A percentile compares a stretch with the other conserved stretches of the same genome.
Evolutionary conservation across 306 rosid species (phyloP).

Genomic region (Cyamopsis tetragonoloba): DNA sequence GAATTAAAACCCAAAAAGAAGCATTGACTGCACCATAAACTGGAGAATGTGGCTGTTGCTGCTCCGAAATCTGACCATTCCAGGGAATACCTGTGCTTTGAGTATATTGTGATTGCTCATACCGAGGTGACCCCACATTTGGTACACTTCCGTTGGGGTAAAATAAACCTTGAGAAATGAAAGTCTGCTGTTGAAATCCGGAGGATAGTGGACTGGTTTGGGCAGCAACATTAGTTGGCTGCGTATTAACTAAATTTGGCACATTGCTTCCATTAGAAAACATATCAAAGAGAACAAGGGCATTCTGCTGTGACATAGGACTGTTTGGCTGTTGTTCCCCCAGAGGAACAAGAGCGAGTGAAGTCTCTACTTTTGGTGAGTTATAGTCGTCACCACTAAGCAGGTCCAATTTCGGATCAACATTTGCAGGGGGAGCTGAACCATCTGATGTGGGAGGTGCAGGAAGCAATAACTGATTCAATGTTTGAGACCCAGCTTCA

Average conservation of each 20-base stretch:
- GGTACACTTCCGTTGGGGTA: slow-evolving; percentile 57
- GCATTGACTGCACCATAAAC: slow-evolving; percentile 52
- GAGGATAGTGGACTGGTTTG: slow-evolving; percentile 43
- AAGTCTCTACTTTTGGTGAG: slow-evolving; percentile 74
- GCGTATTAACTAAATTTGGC: slow-evolving; percentile 42
- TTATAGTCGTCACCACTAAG: slow-evolving; percentile 91
- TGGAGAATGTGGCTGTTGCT: slow-evolving; percentile 61
- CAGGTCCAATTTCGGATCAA: slow-evolving; percentile 75
- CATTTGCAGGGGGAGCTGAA: slow-evolving; percentile 36
- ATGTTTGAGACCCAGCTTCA: slow-evolving; percentile 59
- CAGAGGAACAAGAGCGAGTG: slow-evolving; percentile 89
- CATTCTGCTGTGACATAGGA: slow-evolving; percentile 66
- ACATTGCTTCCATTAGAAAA: slow-evolving; percentile 52
- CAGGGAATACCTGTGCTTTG: slow-evolving; percentile 65
- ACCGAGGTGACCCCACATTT: slow-evolving; percentile 57
- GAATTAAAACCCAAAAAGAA: slow-evolving; percentile 20
- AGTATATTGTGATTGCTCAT: slow-evolving; percentile 53
- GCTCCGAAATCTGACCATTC: slow-evolving; percentile 72
- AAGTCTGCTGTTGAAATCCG: slow-evolving; percentile 53
- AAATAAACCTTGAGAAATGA: slow-evolving; percentile 59
- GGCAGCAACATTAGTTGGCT: slow-evolving; percentile 40
- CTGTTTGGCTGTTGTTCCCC: slow-evolving; percentile 61
- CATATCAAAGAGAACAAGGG: slow-evolving; percentile 85
- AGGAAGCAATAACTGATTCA: slow-evolving; percentile 74
- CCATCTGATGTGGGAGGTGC: slow-evolving; percentile 64